Base-by-base conservation (phyloP, 352 stramenopile genomes). In the Pythium phragmiticola region DNA sequence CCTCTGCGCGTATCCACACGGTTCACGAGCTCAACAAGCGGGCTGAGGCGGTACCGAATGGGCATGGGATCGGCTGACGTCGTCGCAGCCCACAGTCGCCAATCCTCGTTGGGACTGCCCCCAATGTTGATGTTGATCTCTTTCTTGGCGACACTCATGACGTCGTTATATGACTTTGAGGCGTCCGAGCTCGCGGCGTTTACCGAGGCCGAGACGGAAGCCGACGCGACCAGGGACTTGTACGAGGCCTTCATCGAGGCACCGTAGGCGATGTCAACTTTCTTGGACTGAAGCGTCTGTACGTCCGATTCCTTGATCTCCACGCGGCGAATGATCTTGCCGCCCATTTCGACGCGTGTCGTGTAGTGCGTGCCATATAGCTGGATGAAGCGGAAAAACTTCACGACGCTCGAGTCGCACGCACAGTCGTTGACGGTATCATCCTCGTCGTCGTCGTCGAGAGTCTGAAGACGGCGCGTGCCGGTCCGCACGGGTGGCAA, bases 211-310 rank as follows among this genome's bases (percentile, higher is more conserved):
- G 63, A 68, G 1, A 54, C 68, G 4, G 68, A 74, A 0, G 58
- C 68, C 5, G 58, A 71, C 0, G 39, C 68, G 4, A 23, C 68
- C 9, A 73, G 6, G 2, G 26, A 48, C 11, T 68, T 71, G 58
- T 74, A 74, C 13, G 68, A 74, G 8, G 63, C 68, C 48, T 74
- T 74, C 63, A 74, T 66, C n/a, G 68, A 74, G 16, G 68, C 63
- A 7, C 68, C 68, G 43, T 74, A 74, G 1, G 52, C 54, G 7
- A 71, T 63, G 30, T 74, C 68, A 9, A 75, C 68, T 42, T 69
- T 72, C 53, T 75, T 75, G 34, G 45, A 66, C 57, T 73, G 36
- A 6, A 73, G 52, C 17, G 60, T 34, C 42, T 57, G 53, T 19
- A 71, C 66, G 23, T 76, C 65, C 7, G 68, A 75, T 26, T 72